Evolutionary conservation across 805 yeast species (phyloP).

Genomic region (Pichia membranifaciens): DNA sequence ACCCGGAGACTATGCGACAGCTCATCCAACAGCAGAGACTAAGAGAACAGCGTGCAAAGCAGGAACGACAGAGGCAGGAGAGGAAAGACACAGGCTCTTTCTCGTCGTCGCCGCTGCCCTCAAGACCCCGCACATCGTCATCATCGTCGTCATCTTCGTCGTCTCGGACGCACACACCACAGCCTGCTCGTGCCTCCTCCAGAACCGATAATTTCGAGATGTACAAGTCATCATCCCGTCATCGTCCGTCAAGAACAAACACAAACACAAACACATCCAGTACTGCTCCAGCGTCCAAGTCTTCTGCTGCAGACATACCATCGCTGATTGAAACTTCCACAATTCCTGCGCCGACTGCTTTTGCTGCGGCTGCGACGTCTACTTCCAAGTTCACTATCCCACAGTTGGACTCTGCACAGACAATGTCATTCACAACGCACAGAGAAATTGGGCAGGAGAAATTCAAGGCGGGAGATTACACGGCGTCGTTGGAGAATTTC

Average conservation of each 20-base stretch:
- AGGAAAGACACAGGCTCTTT: no score
- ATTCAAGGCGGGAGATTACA: slow-evolving; percentile 79
- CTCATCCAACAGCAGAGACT: slow-evolving; percentile 19
- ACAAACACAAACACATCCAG: background rate
- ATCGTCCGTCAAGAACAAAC: slow-evolving; percentile 1
- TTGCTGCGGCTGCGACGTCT: background rate
- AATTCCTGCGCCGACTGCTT: background rate
- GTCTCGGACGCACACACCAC: no score
- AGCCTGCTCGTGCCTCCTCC: no score
- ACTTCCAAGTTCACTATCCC: slow-evolving; percentile 14
- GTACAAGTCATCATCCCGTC: slow-evolving; percentile 19
- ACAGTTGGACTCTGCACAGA: slow-evolving; percentile 20
- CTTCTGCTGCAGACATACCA: background rate
- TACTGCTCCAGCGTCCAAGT: background rate
- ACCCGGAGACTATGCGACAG: slow-evolving; percentile 31
- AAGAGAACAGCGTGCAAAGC: slow-evolving; percentile 5
- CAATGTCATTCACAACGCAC: slow-evolving; percentile 38
- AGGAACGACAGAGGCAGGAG: slow-evolving; percentile 1
- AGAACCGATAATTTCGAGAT: no score
- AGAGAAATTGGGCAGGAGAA: slow-evolving; percentile 54
- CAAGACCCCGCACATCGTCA: slow-evolving; percentile 1
- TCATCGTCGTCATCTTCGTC: no score
- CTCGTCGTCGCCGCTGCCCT: background rate
- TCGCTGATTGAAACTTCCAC: background rate
- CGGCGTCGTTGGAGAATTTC: slow-evolving; percentile 57